A percentile compares a stretch with the other conserved stretches of the same genome.
Conservation (phyloP, 306 rosid genomes). For the Astragalus membranaceus region DNA sequence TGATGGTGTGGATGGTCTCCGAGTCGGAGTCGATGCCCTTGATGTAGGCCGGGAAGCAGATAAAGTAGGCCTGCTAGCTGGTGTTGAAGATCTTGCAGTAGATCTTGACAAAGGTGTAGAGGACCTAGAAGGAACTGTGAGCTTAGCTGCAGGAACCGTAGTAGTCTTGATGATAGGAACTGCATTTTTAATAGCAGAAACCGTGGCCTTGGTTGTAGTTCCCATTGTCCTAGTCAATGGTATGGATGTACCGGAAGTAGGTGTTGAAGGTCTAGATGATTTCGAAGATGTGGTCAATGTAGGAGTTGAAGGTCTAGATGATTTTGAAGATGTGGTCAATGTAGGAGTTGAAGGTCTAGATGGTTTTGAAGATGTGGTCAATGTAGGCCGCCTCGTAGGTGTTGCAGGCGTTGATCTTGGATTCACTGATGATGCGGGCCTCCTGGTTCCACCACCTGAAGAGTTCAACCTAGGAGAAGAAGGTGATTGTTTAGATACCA, state of each 20-base stretch:
- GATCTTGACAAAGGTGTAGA: conserved; percentile 74
- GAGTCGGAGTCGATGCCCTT: conserved; percentile 85
- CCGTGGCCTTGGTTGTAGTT: conserved; percentile 40
- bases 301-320: conserved; percentile 88
- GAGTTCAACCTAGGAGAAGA: conserved; percentile 69
- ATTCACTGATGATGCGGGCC: conserved; percentile 78
- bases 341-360: conserved; percentile 90
- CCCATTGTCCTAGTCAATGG: conserved; percentile 42
- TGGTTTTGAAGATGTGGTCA: conserved; percentile 53
- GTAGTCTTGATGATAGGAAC: conserved; percentile 26
- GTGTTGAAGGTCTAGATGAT: conserved; percentile 44
- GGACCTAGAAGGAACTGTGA: conserved; percentile 64
- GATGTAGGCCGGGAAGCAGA: conserved; percentile 64
- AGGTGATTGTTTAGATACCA: conserved; percentile 51
- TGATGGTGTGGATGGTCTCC: conserved; percentile 68
- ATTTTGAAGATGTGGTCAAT: conserved; percentile 55
- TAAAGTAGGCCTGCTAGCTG: conserved; percentile 68
- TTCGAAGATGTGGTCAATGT: conserved; percentile 56
- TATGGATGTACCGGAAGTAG: conserved; percentile 65
- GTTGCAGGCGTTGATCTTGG: conserved; percentile 84
- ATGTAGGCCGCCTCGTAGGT: conserved; percentile 73
- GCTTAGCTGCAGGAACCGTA: conserved; percentile 41
- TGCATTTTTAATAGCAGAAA: conserved; percentile 32
- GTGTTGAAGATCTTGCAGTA: conserved; percentile 72
- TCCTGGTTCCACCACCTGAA: conserved; percentile 60